Conservation (phyloP, 495 filamentous ascomycete genomes). For the Neurospora tetraspora region DNA sequence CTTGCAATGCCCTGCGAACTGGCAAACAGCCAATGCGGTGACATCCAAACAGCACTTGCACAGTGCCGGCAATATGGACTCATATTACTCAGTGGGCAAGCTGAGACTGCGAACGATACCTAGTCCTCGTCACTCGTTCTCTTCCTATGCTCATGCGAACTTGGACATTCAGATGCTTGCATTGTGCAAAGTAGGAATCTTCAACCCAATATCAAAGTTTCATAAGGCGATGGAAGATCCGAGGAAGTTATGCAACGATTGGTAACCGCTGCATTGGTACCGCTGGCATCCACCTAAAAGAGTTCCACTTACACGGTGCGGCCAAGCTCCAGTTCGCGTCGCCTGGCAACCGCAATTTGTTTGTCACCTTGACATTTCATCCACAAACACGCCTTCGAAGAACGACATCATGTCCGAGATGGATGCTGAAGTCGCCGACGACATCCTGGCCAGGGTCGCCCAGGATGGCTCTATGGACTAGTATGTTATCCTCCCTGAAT, state of each 20-base stretch:
- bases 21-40: too few species aligned
- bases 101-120: neutral
- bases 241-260: neutral
- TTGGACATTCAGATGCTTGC: neutral
- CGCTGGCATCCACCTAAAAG: neutral
- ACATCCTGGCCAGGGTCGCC: slow-evolving; percentile 52
- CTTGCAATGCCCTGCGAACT: too few species aligned
- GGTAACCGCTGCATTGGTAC: neutral
- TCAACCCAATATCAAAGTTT: too few species aligned
- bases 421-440: slow-evolving; percentile 48
- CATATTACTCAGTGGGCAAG: neutral
- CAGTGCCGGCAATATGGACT: neutral
- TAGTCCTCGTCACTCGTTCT: neutral
- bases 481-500: slow-evolving; percentile 34
- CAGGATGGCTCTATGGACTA: slow-evolving; percentile 58
- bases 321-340: neutral
- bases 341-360: neutral
- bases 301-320: neutral
- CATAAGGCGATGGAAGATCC: neutral
- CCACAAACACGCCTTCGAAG: slow-evolving; percentile 2
- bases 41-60: neutral
- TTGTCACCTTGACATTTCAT: slow-evolving; percentile 2
- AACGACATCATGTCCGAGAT: slow-evolving; percentile 25
- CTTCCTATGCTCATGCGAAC: neutral
- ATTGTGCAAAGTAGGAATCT: too few species aligned